Evolutionary conservation across 331 rosid genomes (phyloP).

Genomic region (Pyrus hybrid): DNA sequence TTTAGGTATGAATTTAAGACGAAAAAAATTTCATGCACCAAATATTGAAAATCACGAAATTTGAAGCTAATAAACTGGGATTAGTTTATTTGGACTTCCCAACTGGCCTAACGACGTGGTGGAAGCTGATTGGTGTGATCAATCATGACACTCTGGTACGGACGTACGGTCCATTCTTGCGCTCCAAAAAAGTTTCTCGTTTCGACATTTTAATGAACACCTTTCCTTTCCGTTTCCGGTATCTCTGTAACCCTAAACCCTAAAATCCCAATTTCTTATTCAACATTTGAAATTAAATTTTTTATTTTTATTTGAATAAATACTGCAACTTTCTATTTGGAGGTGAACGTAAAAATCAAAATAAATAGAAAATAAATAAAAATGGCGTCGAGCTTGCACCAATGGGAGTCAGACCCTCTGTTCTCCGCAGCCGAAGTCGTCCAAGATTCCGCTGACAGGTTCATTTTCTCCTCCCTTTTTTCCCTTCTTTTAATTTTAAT

Average conservation of each 20-base stretch:
- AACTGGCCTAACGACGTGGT: neutral
- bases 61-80: too few species aligned
- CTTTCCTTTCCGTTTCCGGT: neutral
- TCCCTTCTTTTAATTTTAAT: neutral
- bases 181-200: neutral
- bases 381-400: constrained; percentile 30
- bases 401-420: constrained; percentile 39
- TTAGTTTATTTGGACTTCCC: too few species aligned
- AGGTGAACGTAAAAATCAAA: neutral
- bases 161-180: neutral
- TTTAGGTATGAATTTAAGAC: too few species aligned
- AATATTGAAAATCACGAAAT: too few species aligned
- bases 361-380: neutral
- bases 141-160: neutral
- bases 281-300: neutral
- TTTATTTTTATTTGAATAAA: neutral
- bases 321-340: neutral
- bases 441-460: constrained; percentile 38
- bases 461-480: neutral
- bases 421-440: constrained; percentile 36
- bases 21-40: too few species aligned
- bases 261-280: neutral
- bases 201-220: neutral
- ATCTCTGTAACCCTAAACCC: constrained; percentile 1
- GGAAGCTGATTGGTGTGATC: neutral